Evolutionary conservation across 2,329 filamentous ascomycete genomes (phyloP).

Genomic region (Colletotrichum magnum): DNA sequence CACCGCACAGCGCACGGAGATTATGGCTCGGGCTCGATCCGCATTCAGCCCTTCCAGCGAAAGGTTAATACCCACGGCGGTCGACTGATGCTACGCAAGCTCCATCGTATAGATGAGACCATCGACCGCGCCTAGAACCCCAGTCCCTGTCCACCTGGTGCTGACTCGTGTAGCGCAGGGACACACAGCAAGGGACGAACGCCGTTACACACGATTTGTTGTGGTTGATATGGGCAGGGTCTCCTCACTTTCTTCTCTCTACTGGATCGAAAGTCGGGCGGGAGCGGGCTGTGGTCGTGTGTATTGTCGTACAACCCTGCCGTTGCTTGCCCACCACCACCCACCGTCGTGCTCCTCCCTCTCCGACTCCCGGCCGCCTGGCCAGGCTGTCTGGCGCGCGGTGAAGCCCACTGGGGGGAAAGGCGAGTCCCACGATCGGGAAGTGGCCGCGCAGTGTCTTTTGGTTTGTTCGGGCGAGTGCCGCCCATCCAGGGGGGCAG

Average conservation of each 20-base stretch:
- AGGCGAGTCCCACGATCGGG: slow-evolving; percentile 7
- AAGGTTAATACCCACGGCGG: slow-evolving; percentile 24
- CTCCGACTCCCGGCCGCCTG: slow-evolving; percentile 19
- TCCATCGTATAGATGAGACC: slow-evolving; percentile 25
- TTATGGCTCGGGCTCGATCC: slow-evolving; percentile 29
- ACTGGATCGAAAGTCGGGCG: slow-evolving; percentile 8
- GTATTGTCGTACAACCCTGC: neutral
- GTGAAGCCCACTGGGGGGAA: neutral
- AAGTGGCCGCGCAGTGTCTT: slow-evolving; percentile 17
- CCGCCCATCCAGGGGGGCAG: slow-evolving; percentile 9
- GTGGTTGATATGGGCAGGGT: slow-evolving; percentile 10
- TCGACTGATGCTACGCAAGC: slow-evolving; percentile 15
- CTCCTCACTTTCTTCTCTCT: neutral
- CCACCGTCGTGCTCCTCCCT: neutral
- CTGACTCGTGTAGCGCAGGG: slow-evolving; percentile 21
- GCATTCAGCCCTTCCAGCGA: slow-evolving; percentile 7
- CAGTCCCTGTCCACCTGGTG: slow-evolving; percentile 5
- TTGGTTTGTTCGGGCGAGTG: slow-evolving; percentile 20
- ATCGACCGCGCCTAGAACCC: slow-evolving; percentile 2
- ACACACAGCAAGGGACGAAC: slow-evolving; percentile 2
- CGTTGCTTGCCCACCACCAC: too few relatives aligned
- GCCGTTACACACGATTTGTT: neutral
- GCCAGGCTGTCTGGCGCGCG: neutral
- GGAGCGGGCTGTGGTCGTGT: neutral
- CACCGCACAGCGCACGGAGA: slow-evolving; percentile 6